Conservation (phyloP, 2,329 filamentous ascomycete species). For the Alternaria alternata region DNA sequence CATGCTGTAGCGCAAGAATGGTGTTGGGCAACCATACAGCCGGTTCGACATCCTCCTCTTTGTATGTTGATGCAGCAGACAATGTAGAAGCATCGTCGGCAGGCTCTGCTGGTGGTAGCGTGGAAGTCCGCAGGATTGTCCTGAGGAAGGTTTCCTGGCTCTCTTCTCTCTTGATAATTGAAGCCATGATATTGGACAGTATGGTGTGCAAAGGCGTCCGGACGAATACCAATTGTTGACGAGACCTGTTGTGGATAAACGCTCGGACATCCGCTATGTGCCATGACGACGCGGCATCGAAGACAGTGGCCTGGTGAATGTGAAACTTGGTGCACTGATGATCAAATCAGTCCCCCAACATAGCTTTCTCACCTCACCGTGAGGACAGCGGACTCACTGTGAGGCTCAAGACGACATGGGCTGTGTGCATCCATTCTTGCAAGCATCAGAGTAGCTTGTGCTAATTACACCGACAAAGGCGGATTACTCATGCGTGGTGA, state of each 20-base stretch:
- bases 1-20: not conserved
- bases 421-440: not conserved
- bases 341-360: not conserved
- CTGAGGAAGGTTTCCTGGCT: conserved; percentile 12
- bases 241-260: not conserved
- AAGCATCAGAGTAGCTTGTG: not conserved
- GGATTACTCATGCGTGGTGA: not conserved
- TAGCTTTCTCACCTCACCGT: not conserved
- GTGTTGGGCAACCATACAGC: not conserved
- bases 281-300: not conserved
- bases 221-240: not conserved
- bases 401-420: not conserved
- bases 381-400: not conserved
- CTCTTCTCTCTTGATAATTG: conserved; percentile 19
- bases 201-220: not conserved
- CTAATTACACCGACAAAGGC: not conserved
- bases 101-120: not conserved
- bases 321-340: not conserved
- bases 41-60: conserved; percentile 1
- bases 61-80: not conserved
- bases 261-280: not conserved
- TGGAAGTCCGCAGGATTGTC: not conserved
- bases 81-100: not conserved
- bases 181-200: not conserved
- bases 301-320: not conserved